Evolutionary conservation across 2,329 filamentous ascomycete genomes (phyloP), one percentile per base, ranked within the genome.

Genomic region (Colletotrichum liaoningense): DNA sequence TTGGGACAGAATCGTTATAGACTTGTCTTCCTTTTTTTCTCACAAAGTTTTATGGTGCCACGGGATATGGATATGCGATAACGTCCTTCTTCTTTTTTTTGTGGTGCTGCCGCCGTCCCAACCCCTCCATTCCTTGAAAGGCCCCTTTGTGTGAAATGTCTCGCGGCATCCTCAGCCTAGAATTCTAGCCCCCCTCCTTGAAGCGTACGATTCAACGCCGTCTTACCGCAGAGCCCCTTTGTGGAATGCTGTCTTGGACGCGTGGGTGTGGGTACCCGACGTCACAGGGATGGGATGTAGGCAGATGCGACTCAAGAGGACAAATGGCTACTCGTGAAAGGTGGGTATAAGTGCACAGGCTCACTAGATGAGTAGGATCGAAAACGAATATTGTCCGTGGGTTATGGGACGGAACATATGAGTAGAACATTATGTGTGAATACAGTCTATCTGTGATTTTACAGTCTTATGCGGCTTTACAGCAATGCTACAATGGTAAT

Each of bases 1-100:
- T 64, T 69, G 55, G 60, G 56, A 73, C 60, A 66, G 69, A 70
- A 71, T 71, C 71, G 46, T 58, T 66, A 66, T 73, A 73, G 67
- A 73, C 67, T 73, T 71, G 60, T 54, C 63, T 52, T 71, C 35
- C 55, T 55, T 66, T 42, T 38, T 42, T 33, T 28, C 9, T 42
- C 38, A 42, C 38, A 42, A 30, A 56, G n/a, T 26, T 24, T 57
- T 4, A 14, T 22, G n/a, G 6, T 56, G 52, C 35, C 22, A 11
- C 24, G 46, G 35, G 28, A 55, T 38, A 4, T 38, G 35, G 28
- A 55, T 38, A 4, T 38, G 8, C 11, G n/a, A 19, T 33, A 11
- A 64, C 42, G 11, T 33, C n/a, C 7, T 22, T 67, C 60, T 22
- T 26, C 24, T 16, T 14, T n/a, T 16, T 55, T 5, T n/a, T 28